These are phyloP conservation scores for Trypanosoma theileri DNA, from an alignment of 208 protist genomes.

Conservation along the genomic window DNA sequence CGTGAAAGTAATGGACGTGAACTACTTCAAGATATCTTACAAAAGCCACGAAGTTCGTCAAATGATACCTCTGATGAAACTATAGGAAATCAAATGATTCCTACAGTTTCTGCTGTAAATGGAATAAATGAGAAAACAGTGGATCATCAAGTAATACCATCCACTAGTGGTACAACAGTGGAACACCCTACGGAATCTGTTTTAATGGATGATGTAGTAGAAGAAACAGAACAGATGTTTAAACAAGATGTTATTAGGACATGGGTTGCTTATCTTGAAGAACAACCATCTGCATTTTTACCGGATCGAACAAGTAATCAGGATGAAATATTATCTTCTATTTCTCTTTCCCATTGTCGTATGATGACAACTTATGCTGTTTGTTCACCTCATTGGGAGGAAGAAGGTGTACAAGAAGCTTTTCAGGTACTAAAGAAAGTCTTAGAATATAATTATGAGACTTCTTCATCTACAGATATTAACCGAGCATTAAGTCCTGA, in stretches of 20 bases:
- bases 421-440: slow-evolving; percentile 15
- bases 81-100: too few relatives aligned
- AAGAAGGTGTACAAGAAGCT: slow-evolving; percentile 15
- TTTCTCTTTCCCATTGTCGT: slow-evolving; percentile 8
- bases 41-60: slow-evolving; percentile 31
- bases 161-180: slow-evolving; percentile 14
- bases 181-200: neutral
- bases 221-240: slow-evolving; percentile 56
- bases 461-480: neutral
- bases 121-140: too few relatives aligned
- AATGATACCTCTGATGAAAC: neutral
- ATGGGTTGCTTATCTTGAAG: slow-evolving; percentile 62
- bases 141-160: slow-evolving; percentile 3
- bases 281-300: slow-evolving; percentile 15
- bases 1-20: slow-evolving; percentile 67
- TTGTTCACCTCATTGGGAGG: slow-evolving; percentile 26
- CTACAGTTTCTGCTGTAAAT: too few relatives aligned
- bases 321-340: neutral
- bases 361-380: slow-evolving; percentile 20
- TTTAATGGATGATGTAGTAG: slow-evolving; percentile 53
- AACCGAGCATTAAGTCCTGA: neutral
- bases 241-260: slow-evolving; percentile 47
- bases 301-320: neutral
- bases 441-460: slow-evolving; percentile 9
- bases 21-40: slow-evolving; percentile 77